Evolutionary conservation across 495 filamentous ascomycete species (phyloP), one percentile per base, ranked within the genome.

Genomic region (Annulohypoxylon bovei): DNA sequence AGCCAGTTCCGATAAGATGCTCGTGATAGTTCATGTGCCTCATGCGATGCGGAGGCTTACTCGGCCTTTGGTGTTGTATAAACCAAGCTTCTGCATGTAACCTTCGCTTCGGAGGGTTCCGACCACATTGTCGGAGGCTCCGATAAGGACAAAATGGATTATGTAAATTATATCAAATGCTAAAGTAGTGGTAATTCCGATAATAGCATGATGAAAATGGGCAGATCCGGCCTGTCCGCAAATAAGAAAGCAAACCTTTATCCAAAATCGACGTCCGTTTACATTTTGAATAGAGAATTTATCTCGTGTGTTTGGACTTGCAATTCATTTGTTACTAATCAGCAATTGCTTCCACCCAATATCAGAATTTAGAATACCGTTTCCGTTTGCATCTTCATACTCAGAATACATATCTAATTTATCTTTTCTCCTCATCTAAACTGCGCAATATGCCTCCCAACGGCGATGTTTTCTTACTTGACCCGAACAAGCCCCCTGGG

Each of bases 391-490:
- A 11, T 5, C n/a, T n/a, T n/a, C n/a, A n/a, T n/a, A 37, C 33
- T 37, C 33, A 32, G 30, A 32, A 32, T 32, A 32, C 2, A 37
- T 2, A 37, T 37, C 33, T 37, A 37, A 2, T 7, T 11, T 11
- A 8, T 12, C 46, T 1, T 42, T 28, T 44, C 16, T 44, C 6
- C 47, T 25, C 44, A 23, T 32, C n/a, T 18, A 6, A 30, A 47
- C 39, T 47, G 25, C 30, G 9, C 20, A 75, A 61, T 40, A 78
- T 81, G 76, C 70, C 72, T 46, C 59, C 65, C 32, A 80, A 80
- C 72, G 75, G 77, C 32, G 53, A 75, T 35, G 70, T 73, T n/a
- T 81, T 79, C 64, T 68, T 81, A 25, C 72, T 80, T 32, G 72
- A 79, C 53, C 79, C 79, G 14, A 58, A 77, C 27, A 71, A 65